Conservation (phyloP, 148 eudicot species). For the Linanthus parryae region DNA sequence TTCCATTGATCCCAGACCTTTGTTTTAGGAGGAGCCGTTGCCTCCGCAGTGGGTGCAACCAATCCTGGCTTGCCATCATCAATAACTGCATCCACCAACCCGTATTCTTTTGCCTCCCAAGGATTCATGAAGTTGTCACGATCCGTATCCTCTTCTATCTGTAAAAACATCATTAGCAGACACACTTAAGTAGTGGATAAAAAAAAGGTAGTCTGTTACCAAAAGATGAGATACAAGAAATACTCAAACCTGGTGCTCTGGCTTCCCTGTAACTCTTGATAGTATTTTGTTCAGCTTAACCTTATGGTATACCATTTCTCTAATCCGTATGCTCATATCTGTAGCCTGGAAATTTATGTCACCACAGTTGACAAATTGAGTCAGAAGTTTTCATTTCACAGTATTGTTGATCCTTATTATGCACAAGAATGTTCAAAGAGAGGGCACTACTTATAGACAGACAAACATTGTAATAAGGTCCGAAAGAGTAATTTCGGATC, state of each 20-base stretch:
- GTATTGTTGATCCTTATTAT: background rate
- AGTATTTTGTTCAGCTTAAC: conserved; percentile 75
- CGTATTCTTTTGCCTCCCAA: conserved; percentile 94
- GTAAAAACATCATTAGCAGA: background rate
- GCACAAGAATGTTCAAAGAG: background rate
- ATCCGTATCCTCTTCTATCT: conserved; percentile 76
- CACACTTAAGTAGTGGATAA: background rate
- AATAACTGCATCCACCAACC: conserved; percentile 74
- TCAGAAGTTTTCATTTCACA: background rate
- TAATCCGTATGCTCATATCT: conserved; percentile 59
- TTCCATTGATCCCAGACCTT: conserved; percentile 71
- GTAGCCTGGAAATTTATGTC: conserved; percentile 41
- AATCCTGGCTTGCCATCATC: conserved; percentile 97
- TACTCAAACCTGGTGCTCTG: conserved; percentile 55
- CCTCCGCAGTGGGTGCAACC: conserved; percentile 71
- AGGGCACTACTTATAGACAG: too few species aligned
- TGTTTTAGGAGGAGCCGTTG: conserved; percentile 65
- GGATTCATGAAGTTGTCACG: conserved; percentile 76
- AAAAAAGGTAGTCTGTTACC: background rate
- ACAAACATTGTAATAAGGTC: too few species aligned
- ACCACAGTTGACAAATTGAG: background rate
- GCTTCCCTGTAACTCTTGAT: conserved; percentile 81
- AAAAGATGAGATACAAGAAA: background rate
- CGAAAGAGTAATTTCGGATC: too few species aligned
- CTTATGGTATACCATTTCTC: conserved; percentile 76